phyloP scores from a whole-genome alignment of 1,284 basidiomycete genomes.

The Mrakiaceae sp. region DNA sequence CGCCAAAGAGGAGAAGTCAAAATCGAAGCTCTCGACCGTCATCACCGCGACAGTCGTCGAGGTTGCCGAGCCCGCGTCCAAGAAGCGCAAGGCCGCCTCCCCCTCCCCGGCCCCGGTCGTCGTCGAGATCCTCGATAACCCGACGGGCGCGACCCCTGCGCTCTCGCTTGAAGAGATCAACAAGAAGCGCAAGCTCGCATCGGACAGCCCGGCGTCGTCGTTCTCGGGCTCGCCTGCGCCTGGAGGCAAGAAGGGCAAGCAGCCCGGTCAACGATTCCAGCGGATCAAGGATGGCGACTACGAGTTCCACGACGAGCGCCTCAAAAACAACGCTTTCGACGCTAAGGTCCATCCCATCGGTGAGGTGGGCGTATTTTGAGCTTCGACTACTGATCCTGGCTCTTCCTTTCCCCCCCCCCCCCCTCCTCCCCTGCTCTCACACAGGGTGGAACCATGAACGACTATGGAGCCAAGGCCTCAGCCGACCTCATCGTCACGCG shows the following conservation, averaged over 20 bases:
- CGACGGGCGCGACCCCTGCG: conserved; percentile 5
- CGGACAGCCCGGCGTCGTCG: not conserved
- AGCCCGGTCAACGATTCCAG: conserved; percentile 52
- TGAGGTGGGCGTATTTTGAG: no score
- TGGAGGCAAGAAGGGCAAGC: conserved; percentile 21
- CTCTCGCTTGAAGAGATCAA: conserved; percentile 15
- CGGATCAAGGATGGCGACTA: conserved; percentile 65
- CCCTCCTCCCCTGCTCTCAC: not conserved
- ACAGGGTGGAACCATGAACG: conserved; percentile 53
- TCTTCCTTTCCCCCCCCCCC: not conserved
- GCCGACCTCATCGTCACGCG: conserved; percentile 84
- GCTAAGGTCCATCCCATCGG: conserved; percentile 49
- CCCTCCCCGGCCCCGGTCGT: conserved; percentile 5
- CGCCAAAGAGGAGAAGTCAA: not conserved
- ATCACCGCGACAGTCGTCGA: conserved; percentile 10
- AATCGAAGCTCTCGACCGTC: conserved; percentile 29
- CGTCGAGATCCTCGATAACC: conserved; percentile 9
- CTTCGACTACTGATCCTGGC: no score
- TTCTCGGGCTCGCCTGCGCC: conserved; percentile 15
- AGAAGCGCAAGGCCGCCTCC: conserved; percentile 32
- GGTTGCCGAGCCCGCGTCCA: conserved; percentile 21
- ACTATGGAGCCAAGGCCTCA: conserved; percentile 79
- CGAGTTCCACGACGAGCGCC: conserved; percentile 44
- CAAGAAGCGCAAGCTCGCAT: conserved; percentile 7
- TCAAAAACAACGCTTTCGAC: conserved; percentile 73